Base-by-base conservation (phyloP, 2,329 filamentous ascomycete genomes). In the Setomelanomma holmii region DNA sequence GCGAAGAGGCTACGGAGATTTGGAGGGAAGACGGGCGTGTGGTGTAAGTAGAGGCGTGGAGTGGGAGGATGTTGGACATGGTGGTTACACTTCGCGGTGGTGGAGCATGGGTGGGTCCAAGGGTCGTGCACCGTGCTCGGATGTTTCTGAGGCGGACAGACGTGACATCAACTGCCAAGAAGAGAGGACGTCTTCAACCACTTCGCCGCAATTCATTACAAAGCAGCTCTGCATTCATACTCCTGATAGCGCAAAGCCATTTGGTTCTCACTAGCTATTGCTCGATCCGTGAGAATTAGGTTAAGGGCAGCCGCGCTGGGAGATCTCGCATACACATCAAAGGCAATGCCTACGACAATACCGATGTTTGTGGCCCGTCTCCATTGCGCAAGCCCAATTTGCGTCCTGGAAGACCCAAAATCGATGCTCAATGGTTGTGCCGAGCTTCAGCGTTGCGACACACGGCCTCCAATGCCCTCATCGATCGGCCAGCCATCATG, bases 21-120 rank as follows among this genome's bases (percentile, higher is more conserved):
- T 56, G 49, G 33, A 50, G 56, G 10, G 56, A 45, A 2, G 47
- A 43, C 33, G 55, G 51, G 57, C 53, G 63, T 35, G 45, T 23
- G n/a, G 56, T 45, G 43, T 51, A 45, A 21, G 55, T 47, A 43
- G 51, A 21, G 48, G 49, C 33, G 52, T 60, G 57, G 23, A 63
- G 45, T 16, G 66, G 62, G n/a, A 63, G 57, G 22, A 61, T 59
- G 45, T 55, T 55, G 49, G 64, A 62, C 61, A 66, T 67, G 55
- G 35, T 49, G 20, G 54, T 44, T 38, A 42, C 40, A 46, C 44
- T 36, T 45, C 47, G 33, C 27, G 40, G 52, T 43, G 56, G 63
- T 52, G 56, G 55, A 56, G 55, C 46, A 48, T 46, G 49, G 55
- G 61, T 61, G 60, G 63, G 59, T 59, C 60, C 16, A 45, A 40